Percentiles rank a stretch among this genome's conserved stretches.
Conservation (phyloP, 495 filamentous ascomycete species). For the Penicillium mononematosum region DNA sequence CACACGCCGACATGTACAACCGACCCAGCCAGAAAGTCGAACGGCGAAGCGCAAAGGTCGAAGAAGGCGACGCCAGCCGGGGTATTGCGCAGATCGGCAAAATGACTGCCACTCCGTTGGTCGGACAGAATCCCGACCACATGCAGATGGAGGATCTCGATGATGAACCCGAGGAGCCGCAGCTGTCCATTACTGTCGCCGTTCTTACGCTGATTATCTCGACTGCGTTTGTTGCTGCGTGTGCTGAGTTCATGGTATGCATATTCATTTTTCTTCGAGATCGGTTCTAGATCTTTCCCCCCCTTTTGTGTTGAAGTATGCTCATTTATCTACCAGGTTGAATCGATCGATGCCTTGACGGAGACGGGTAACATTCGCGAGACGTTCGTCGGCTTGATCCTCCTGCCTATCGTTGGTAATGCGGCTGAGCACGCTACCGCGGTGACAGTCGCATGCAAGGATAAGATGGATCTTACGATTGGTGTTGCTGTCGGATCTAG, state of each 20-base stretch:
- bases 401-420: constrained; percentile 87
- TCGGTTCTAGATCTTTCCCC: not conserved
- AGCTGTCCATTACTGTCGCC: constrained; percentile 67
- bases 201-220: constrained; percentile 65
- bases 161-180: constrained; percentile 68
- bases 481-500: constrained; percentile 81
- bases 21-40: constrained; percentile 66
- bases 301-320: not conserved
- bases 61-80: constrained; percentile 58
- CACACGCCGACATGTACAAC: constrained; percentile 73
- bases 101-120: constrained; percentile 41
- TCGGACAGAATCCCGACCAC: constrained; percentile 44
- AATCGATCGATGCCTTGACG: constrained; percentile 71
- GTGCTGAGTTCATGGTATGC: constrained; percentile 80
- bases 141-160: constrained; percentile 47
- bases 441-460: constrained; percentile 81
- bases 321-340: constrained; percentile 38
- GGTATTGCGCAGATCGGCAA: constrained; percentile 62
- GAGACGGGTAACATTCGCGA: constrained; percentile 53
- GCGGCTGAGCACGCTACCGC: constrained; percentile 86
- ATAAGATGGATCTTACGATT: constrained; percentile 88
- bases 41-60: constrained; percentile 49
- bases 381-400: constrained; percentile 81
- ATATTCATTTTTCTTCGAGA: not conserved
- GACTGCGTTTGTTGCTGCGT: constrained; percentile 80